Evolutionary conservation across 2,329 filamentous ascomycete genomes (phyloP).

Genomic region (Aspergillus unguis): DNA sequence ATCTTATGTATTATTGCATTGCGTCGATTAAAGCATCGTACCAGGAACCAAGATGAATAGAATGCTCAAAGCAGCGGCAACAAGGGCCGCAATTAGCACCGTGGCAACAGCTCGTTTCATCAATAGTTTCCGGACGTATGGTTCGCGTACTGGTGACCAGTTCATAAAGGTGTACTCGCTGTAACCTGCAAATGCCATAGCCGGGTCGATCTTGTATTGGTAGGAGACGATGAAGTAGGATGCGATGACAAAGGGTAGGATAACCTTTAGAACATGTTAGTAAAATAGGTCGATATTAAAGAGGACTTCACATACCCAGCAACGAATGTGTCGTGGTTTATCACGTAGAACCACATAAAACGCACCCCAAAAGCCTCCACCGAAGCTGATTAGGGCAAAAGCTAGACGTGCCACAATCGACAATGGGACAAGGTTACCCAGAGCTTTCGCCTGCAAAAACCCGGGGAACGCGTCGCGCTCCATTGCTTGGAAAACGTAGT

Average conservation of each 20-base stretch:
- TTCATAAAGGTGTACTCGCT: slow-evolving; percentile 97
- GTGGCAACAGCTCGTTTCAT: slow-evolving; percentile 80
- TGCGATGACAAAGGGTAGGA: slow-evolving; percentile 87
- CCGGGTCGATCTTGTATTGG: slow-evolving; percentile 90
- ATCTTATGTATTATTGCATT: not conserved
- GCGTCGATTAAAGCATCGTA: slow-evolving; percentile 44
- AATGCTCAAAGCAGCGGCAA: slow-evolving; percentile 78
- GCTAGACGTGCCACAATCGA: slow-evolving; percentile 84
- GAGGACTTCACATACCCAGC: slow-evolving; percentile 67
- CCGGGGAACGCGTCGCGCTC: slow-evolving; percentile 98
- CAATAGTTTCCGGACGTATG: slow-evolving; percentile 83
- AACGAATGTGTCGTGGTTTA: slow-evolving; percentile 67
- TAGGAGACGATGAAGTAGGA: slow-evolving; percentile 87
- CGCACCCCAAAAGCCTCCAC: slow-evolving; percentile 88
- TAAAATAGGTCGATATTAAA: slow-evolving; percentile 5
- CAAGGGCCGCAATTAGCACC: slow-evolving; percentile 67
- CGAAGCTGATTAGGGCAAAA: slow-evolving; percentile 79
- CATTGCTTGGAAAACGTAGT: slow-evolving; percentile 99
- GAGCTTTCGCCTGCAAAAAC: slow-evolving; percentile 88
- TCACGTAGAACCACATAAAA: slow-evolving; percentile 93
- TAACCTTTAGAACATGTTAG: slow-evolving; percentile 54
- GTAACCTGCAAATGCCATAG: slow-evolving; percentile 81
- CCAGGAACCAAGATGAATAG: slow-evolving; percentile 95
- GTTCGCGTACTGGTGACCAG: slow-evolving; percentile 83
- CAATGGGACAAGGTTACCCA: slow-evolving; percentile 91